These are phyloP conservation scores for Backusella tuberculispora DNA, from an alignment of 192 early-diverging fungal genomes.

Conservation along the genomic window DNA sequence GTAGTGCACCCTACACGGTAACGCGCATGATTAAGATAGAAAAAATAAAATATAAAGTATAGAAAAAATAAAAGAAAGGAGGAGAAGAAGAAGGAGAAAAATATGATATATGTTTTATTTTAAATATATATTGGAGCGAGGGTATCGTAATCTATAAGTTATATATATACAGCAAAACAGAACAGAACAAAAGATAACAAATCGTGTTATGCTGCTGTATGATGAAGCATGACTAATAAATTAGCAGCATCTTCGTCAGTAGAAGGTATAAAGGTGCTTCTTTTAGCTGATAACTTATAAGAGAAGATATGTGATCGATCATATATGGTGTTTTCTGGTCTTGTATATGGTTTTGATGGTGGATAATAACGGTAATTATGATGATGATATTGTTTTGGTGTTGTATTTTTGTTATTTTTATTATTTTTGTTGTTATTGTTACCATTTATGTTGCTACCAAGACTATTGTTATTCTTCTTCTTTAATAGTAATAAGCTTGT, in stretches of 20 bases:
- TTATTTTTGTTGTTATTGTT: not conserved
- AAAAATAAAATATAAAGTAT: not conserved
- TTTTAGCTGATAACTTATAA: constrained; percentile 19
- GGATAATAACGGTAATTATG: not conserved
- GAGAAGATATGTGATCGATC: not conserved
- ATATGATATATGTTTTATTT: not conserved
- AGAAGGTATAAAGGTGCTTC: constrained; percentile 20
- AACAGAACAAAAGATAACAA: not conserved
- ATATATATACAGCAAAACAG: not conserved
- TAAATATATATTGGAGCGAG: not conserved
- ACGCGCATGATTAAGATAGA: not conserved
- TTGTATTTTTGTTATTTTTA: not conserved
- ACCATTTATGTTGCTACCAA: not conserved
- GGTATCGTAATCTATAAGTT: constrained; percentile 4
- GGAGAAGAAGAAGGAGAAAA: not conserved
- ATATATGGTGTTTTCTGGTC: not conserved
- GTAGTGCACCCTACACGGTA: not conserved
- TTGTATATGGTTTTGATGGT: not conserved
- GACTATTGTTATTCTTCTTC: not conserved
- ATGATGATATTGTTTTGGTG: too few relatives aligned
- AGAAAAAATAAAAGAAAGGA: not conserved
- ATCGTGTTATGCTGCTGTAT: not conserved
- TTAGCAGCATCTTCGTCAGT: constrained; percentile 37
- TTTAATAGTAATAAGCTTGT: not conserved
- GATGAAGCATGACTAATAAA: constrained; percentile 37